Conservation (phyloP, 2,329 filamentous ascomycete genomes). For the Atkinsonella hypoxylon region DNA sequence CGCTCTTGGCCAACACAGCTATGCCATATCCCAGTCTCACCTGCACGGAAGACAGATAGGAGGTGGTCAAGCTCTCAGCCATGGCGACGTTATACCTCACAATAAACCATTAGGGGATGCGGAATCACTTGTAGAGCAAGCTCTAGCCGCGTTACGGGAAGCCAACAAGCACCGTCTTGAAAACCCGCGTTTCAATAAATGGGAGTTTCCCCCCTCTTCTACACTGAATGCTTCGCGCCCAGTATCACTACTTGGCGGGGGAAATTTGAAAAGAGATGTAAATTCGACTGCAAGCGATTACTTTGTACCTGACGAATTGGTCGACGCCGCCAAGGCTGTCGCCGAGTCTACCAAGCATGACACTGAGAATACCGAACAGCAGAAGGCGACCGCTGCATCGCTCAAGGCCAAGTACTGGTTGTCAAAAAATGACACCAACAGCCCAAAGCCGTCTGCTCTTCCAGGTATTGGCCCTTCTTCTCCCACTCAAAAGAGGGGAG, state of each 20-base stretch:
- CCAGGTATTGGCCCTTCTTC: not conserved
- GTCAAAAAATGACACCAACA: not conserved
- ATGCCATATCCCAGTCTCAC: no score
- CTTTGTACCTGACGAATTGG: not conserved
- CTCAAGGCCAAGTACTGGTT: not conserved
- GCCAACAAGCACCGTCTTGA: not conserved
- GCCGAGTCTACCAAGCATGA: not conserved
- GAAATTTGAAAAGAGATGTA: not conserved
- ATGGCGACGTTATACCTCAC: not conserved
- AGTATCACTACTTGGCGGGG: not conserved
- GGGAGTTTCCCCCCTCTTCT: not conserved
- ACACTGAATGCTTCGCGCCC: no score
- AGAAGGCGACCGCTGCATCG: not conserved
- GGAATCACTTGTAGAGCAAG: not conserved
- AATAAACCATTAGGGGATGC: not conserved
- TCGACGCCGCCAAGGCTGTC: not conserved
- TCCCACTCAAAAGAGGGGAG: not conserved
- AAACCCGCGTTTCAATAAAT: not conserved
- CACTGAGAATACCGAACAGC: not conserved
- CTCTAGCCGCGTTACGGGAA: not conserved
- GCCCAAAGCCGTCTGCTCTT: no score
- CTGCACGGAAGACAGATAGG: no score
- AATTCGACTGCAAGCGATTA: not conserved
- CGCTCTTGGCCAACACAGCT: no score
- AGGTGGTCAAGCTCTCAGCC: no score